Evolutionary conservation across 192 early-diverging fungal species (phyloP).

Genomic region (Mortierella hygrophila): DNA sequence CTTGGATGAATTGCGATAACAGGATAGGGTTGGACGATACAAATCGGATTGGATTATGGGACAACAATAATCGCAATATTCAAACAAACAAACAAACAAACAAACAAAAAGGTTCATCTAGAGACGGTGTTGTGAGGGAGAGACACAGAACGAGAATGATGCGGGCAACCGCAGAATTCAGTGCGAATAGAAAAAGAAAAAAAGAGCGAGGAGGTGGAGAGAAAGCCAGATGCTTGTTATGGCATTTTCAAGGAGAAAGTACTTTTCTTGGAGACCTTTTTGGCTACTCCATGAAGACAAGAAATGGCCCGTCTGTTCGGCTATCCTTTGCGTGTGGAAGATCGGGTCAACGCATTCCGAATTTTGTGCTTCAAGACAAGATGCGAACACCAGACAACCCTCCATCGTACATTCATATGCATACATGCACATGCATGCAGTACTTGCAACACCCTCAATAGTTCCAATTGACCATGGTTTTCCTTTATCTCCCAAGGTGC

Average conservation of each 20-base stretch:
- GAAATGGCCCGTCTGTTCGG: background rate
- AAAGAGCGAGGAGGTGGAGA: background rate
- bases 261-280: background rate
- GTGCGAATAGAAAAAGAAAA: background rate
- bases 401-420: too few relatives aligned
- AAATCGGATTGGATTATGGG: background rate
- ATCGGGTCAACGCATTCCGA: background rate
- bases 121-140: background rate
- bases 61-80: background rate
- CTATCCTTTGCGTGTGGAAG: background rate
- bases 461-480: background rate
- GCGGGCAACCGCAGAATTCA: background rate
- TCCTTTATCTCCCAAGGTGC: background rate
- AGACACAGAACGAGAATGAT: background rate
- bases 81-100: background rate
- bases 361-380: background rate
- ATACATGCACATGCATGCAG: background rate
- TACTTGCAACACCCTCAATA: background rate
- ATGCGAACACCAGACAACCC: too few relatives aligned
- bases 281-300: background rate
- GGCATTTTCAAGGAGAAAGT: background rate
- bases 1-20: background rate
- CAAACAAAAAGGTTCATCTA: background rate
- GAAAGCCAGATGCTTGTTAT: background rate
- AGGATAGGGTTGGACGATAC: conserved; percentile 8